Percentiles rank a stretch among this genome's conserved stretches.
Conservation (phyloP, 495 filamentous ascomycete genomes). For the Parathielavia hyrcaniae region DNA sequence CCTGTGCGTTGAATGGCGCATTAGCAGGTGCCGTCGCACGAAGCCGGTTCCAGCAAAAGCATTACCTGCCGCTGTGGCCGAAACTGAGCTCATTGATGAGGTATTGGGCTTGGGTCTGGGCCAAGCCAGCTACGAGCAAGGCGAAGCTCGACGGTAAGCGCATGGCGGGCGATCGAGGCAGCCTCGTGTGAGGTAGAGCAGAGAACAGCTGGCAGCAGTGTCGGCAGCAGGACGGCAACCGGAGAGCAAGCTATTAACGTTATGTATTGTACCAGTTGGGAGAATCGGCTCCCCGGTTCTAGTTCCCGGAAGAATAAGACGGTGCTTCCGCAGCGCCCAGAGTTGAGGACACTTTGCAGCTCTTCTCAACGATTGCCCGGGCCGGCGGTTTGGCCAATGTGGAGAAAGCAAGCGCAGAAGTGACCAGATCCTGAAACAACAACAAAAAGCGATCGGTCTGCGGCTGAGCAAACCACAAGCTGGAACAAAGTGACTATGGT, state of each 20-base stretch:
- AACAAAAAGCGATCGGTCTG: not conserved
- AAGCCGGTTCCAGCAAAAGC: not conserved
- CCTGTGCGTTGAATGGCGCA: constrained; percentile 21
- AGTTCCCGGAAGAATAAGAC: constrained; percentile 17
- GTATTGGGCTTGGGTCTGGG: constrained; percentile 54
- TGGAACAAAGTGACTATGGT: no score
- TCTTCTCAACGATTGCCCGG: constrained; percentile 10
- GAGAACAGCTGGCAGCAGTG: constrained; percentile 1
- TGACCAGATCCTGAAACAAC: not conserved
- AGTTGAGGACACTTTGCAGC: constrained; percentile 25
- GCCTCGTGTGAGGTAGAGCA: not conserved
- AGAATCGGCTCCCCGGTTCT: constrained; percentile 13
- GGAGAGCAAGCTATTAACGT: not conserved
- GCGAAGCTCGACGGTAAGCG: constrained; percentile 39
- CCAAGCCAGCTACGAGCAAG: constrained; percentile 48
- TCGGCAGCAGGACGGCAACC: not conserved
- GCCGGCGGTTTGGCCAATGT: constrained; percentile 18
- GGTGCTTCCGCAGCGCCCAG: constrained; percentile 9
- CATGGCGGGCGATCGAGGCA: constrained; percentile 30
- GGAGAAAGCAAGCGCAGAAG: constrained; percentile 6
- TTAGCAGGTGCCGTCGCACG: constrained; percentile 1
- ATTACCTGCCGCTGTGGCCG: constrained; percentile 61
- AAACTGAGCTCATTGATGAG: constrained; percentile 65
- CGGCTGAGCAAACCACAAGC: not conserved
- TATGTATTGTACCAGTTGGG: constrained; percentile 15